These are phyloP conservation scores for Malania oleifera DNA, from an alignment of 164 flowering plant species.

Conservation along the genomic window DNA sequence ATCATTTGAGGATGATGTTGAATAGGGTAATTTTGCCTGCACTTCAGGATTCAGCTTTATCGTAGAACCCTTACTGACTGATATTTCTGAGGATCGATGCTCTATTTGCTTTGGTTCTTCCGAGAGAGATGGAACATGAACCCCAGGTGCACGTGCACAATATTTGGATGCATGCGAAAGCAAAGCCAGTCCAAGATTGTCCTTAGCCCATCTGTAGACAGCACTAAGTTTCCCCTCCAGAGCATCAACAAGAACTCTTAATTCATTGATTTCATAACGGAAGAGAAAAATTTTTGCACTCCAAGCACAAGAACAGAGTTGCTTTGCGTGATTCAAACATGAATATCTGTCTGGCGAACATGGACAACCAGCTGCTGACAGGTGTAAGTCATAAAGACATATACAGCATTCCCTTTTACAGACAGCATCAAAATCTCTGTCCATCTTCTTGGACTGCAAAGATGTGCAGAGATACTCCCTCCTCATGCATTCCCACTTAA, in stretches of 20 bases:
- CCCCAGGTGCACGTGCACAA: constrained; percentile 13
- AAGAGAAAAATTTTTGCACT: constrained; percentile 39
- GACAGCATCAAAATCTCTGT: constrained; percentile 36
- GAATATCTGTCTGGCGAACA: constrained; percentile 63
- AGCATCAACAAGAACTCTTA: constrained; percentile 59
- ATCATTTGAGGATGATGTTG: not conserved
- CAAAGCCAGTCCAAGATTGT: constrained; percentile 54
- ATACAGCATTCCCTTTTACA: constrained; percentile 53
- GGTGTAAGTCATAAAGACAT: constrained; percentile 62
- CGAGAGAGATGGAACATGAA: constrained; percentile 5
- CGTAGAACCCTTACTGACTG: constrained; percentile 5
- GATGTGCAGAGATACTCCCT: constrained; percentile 47
- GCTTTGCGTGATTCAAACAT: constrained; percentile 63
- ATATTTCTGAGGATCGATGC: constrained; percentile 3
- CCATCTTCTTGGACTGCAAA: constrained; percentile 44
- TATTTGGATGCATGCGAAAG: constrained; percentile 35
- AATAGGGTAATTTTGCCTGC: constrained; percentile 15
- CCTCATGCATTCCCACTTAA: constrained; percentile 37
- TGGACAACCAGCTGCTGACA: constrained; percentile 61
- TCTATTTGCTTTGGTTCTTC: constrained; percentile 13
- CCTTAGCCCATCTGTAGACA: constrained; percentile 67
- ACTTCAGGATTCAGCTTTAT: constrained; percentile 13
- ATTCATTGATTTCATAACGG: constrained; percentile 56
- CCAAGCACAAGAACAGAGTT: constrained; percentile 70
- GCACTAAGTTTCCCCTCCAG: constrained; percentile 75